These are phyloP conservation scores for Candida methanosorbosa DNA, from an alignment of 805 yeast species.

Conservation along the genomic window DNA sequence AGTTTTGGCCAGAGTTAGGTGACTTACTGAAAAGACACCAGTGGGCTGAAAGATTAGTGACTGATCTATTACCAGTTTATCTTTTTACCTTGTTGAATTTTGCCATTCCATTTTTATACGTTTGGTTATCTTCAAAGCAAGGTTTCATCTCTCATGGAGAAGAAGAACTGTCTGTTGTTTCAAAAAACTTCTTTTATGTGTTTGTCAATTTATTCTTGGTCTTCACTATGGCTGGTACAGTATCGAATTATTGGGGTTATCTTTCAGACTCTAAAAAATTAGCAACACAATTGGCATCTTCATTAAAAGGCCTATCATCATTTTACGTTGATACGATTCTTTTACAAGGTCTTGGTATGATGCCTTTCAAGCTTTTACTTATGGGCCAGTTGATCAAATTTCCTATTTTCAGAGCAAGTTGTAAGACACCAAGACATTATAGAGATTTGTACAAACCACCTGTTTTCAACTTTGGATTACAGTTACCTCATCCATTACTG, in stretches of 20 bases:
- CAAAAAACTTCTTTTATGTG: slow-evolving; percentile 89
- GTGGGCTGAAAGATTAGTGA: slow-evolving; percentile 72
- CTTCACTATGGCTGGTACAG: slow-evolving; percentile 90
- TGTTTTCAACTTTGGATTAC: slow-evolving; percentile 83
- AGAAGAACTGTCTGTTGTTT: slow-evolving; percentile 81
- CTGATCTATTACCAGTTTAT: slow-evolving; percentile 87
- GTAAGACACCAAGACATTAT: slow-evolving; percentile 79
- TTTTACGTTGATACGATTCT: slow-evolving; percentile 86
- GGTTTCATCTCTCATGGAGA: slow-evolving; percentile 91
- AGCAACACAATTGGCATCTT: slow-evolving; percentile 79
- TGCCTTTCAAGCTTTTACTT: slow-evolving; percentile 79
- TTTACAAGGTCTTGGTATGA: slow-evolving; percentile 79
- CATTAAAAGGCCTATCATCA: slow-evolving; percentile 68
- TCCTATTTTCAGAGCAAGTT: slow-evolving; percentile 53
- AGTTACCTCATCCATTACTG: slow-evolving; percentile 84
- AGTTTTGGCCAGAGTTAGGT: slow-evolving; percentile 79
- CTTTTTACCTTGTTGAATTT: slow-evolving; percentile 79
- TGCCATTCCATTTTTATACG: slow-evolving; percentile 77
- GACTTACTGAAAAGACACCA: slow-evolving; percentile 50
- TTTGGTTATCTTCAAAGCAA: slow-evolving; percentile 73
- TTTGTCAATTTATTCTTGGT: slow-evolving; percentile 91
- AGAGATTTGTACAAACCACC: slow-evolving; percentile 77
- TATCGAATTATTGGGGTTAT: slow-evolving; percentile 69
- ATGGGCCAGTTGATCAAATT: slow-evolving; percentile 71
- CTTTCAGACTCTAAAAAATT: slow-evolving; percentile 84